Conservation (phyloP, 768 basidiomycete species). For the Sarcomyxa edulis region DNA sequence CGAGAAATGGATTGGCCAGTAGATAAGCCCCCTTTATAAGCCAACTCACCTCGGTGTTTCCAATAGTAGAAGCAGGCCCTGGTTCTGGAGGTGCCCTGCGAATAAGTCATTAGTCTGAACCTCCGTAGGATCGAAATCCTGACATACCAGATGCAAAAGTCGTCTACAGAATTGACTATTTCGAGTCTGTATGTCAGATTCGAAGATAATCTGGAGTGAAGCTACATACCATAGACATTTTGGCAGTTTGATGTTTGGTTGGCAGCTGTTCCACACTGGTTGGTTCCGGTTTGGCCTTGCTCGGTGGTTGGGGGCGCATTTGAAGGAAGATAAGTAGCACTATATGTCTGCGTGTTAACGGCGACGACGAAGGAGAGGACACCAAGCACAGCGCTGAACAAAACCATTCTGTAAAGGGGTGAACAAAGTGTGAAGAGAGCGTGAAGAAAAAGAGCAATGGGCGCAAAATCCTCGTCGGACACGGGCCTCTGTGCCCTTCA, state of each 20-base stretch:
- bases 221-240: conserved; percentile 48
- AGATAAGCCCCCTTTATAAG: not conserved
- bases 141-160: conserved; percentile 41
- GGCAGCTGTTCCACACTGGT: conserved; percentile 53
- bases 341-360: conserved; percentile 24
- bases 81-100: conserved; percentile 41
- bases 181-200: conserved; percentile 8
- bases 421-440: not conserved
- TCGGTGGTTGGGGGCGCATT: conserved; percentile 44
- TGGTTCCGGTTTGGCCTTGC: conserved; percentile 57
- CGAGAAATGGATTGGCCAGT: conserved; percentile 10
- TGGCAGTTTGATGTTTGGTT: conserved; percentile 64
- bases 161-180: conserved; percentile 54
- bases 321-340: conserved; percentile 43
- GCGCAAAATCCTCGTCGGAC: not conserved
- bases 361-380: conserved; percentile 1
- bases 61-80: conserved; percentile 47
- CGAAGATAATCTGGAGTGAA: conserved; percentile 1
- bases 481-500: not conserved
- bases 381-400: not conserved
- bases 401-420: not conserved
- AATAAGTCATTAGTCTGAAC: no score
- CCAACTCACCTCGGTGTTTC: conserved; percentile 49
- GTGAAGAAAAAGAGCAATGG: conserved; percentile 1
- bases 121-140: no score